Conservation (phyloP, 1,284 basidiomycete genomes). For the Hemileia vastatrix region DNA sequence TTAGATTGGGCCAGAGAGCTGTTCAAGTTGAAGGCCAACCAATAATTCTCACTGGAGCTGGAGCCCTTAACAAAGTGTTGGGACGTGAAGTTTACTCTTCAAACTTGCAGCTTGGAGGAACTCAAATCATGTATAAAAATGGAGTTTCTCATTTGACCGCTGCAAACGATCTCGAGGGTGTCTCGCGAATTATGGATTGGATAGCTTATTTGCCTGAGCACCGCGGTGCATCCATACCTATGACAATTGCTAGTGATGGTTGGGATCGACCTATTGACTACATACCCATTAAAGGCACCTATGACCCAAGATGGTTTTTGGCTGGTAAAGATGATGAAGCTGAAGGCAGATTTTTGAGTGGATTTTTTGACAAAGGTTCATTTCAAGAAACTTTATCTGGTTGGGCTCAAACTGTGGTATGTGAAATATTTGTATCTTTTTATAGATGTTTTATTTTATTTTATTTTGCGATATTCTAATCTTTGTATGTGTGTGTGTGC, state of each 20-base stretch:
- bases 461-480: no score
- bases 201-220: slow-evolving; percentile 81
- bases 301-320: slow-evolving; percentile 97
- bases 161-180: slow-evolving; percentile 85
- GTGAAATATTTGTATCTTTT: slow-evolving; percentile 6
- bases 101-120: slow-evolving; percentile 96
- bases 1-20: slow-evolving; percentile 92
- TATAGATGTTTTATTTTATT: not conserved
- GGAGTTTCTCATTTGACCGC: slow-evolving; percentile 96
- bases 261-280: slow-evolving; percentile 94
- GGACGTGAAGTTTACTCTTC: slow-evolving; percentile 99
- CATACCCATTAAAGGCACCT: slow-evolving; percentile 81
- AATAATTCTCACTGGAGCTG: slow-evolving; percentile 95
- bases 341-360: slow-evolving; percentile 61
- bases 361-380: slow-evolving; percentile 93
- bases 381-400: slow-evolving; percentile 94
- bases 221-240: slow-evolving; percentile 66
- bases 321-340: slow-evolving; percentile 80
- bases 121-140: slow-evolving; percentile 97
- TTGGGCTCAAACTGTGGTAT: slow-evolving; percentile 92
- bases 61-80: slow-evolving; percentile 96
- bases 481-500: no score
- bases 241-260: slow-evolving; percentile 59
- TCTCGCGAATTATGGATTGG: slow-evolving; percentile 87
- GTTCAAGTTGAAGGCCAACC: slow-evolving; percentile 99